A percentile compares a stretch with the other conserved stretches of the same genome.
These are phyloP conservation scores for Mycena crocata DNA, from an alignment of 768 basidiomycete genomes.

Conservation along the genomic window DNA sequence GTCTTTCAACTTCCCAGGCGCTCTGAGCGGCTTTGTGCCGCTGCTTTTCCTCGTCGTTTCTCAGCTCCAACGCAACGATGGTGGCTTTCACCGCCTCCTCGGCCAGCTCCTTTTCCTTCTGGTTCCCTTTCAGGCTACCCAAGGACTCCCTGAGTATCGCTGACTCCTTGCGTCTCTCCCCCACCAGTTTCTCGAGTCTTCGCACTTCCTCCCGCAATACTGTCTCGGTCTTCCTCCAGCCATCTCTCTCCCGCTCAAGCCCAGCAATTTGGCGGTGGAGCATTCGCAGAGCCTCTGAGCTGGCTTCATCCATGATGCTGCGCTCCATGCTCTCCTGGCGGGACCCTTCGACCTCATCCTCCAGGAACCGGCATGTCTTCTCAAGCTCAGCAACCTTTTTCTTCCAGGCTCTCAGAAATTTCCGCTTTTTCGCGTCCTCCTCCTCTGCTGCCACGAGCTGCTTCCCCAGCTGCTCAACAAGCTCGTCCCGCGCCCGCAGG, in stretches of 20 bases:
- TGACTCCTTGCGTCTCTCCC: constrained; percentile 57
- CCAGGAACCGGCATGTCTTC: constrained; percentile 69
- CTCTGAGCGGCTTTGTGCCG: constrained; percentile 54
- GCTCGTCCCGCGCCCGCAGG: constrained; percentile 76
- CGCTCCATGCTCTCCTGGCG: constrained; percentile 84
- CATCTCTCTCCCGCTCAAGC: constrained; percentile 75
- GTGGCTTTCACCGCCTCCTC: constrained; percentile 55
- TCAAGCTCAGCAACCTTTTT: constrained; percentile 84
- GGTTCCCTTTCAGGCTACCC: constrained; percentile 61
- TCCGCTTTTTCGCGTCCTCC: constrained; percentile 71
- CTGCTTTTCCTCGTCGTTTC: constrained; percentile 54
- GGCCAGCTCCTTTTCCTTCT: constrained; percentile 55
- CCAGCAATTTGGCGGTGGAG: constrained; percentile 83
- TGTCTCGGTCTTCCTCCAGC: constrained; percentile 58
- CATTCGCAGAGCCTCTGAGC: constrained; percentile 81
- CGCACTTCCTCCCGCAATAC: constrained; percentile 57
- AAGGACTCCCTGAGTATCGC: constrained; percentile 56
- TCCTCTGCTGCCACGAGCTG: constrained; percentile 68
- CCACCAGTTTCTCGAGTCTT: constrained; percentile 62
- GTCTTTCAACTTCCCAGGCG: constrained; percentile 64
- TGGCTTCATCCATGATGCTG: constrained; percentile 88
- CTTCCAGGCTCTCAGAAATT: constrained; percentile 72
- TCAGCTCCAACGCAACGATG: constrained; percentile 54
- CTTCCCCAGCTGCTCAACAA: constrained; percentile 69
- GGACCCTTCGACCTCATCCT: constrained; percentile 90